Conservation (phyloP, 495 filamentous ascomycete genomes). For the Halenospora varia region DNA sequence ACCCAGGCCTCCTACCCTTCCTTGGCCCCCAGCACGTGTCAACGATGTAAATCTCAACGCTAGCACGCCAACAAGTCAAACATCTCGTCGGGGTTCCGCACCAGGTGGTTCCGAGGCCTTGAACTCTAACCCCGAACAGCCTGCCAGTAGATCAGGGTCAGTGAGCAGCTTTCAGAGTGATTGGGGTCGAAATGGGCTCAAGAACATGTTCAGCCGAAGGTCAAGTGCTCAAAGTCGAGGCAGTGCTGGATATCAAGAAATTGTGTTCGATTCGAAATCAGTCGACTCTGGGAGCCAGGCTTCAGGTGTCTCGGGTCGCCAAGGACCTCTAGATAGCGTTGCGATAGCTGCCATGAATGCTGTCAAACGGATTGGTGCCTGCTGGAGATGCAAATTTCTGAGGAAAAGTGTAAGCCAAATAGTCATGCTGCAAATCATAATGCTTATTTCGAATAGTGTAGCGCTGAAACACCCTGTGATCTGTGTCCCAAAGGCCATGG, state of each 20-base stretch:
- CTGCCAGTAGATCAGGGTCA: background rate
- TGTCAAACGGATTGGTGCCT: constrained; percentile 1
- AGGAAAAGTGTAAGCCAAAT: background rate
- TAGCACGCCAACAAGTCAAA: background rate
- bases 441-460: background rate
- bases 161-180: background rate
- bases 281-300: background rate
- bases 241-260: constrained; percentile 6
- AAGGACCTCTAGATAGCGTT: constrained; percentile 3
- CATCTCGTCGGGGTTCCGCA: background rate
- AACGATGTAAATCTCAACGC: background rate
- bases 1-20: too few species aligned
- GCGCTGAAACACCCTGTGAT: background rate
- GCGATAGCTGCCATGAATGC: constrained; percentile 7
- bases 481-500: background rate
- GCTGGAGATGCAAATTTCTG: constrained; percentile 9
- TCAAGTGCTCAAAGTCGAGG: background rate
- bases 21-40: constrained; percentile 42
- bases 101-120: background rate
- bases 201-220: constrained; percentile 1
- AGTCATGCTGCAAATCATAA: background rate
- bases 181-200: background rate
- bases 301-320: background rate
- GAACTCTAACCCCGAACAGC: background rate
- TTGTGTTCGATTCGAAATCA: constrained; percentile 6